Evolutionary conservation across 2,329 filamentous ascomycete genomes (phyloP), one percentile per base, ranked within the genome.

Genomic region (Fusarium sp.): DNA sequence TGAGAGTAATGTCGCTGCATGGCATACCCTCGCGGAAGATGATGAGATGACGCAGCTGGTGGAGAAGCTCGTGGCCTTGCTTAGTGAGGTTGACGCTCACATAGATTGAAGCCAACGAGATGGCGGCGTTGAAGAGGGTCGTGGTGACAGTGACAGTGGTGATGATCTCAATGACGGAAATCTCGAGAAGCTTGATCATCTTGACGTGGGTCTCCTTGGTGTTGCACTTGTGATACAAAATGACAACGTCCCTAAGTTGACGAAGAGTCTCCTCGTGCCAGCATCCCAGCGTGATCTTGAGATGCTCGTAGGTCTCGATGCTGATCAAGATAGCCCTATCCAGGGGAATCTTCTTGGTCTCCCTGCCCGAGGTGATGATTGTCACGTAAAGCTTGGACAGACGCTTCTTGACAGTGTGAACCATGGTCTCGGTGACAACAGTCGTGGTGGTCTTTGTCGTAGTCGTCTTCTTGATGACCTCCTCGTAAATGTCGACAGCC

Each of bases 31-130:
- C 73, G 14, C 64, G 49, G 64, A 85, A 83, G 59, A 86, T 81
- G 46, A 86, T 78, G 64, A 86, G 81, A 27, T 83, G 80, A 29
- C 84, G 84, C 16, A 87, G 72, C 65, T 86, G 83, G 5, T 82
- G 79, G 8, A 86, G 79, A 1, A 86, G 73, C 61, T 83, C 76
- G 46, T 79, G 72, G 36, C 81, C 80, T 61, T 81, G 73, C 59
- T 79, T 64, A 34, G 76, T 73, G 42, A 85, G 75, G 50, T 80
- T 78, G 31, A 79, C 80, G 16, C 76, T 76, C 42, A 81, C 77
- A 71, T 83, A 86, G 38, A 84, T 84, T 11, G 79, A 76, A 0
- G 83, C 81, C 51, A 86, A 77, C 0, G 79, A 81, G 10, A 79
- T 77, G 1, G 84, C 86, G 2, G 83, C 81, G 56, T 83, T 79